Conservation (phyloP, 2,329 filamentous ascomycete genomes). For the Colletotrichum echinochloae region DNA sequence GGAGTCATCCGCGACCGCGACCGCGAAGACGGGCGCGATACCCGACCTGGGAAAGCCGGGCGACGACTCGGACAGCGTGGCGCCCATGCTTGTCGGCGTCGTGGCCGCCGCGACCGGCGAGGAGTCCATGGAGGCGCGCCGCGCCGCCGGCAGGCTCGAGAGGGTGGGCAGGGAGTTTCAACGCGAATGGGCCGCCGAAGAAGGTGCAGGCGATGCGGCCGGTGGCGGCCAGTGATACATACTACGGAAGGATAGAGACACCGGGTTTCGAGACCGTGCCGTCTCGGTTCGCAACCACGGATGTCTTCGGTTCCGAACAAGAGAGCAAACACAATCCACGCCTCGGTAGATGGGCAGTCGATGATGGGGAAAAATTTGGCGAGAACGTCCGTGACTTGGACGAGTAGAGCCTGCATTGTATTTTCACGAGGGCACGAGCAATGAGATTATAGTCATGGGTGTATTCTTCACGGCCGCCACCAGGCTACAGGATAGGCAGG, state of each 20-base stretch:
- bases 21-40: conserved; percentile 13
- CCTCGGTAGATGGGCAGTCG: neutral
- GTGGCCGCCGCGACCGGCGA: conserved; percentile 64
- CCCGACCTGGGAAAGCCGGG: conserved; percentile 21
- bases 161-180: conserved; percentile 67
- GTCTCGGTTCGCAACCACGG: neutral
- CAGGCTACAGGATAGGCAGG: conserved; percentile 22
- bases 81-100: conserved; percentile 66
- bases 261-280: neutral
- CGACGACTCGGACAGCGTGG: conserved; percentile 43
- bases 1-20: conserved; percentile 1
- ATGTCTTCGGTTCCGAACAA: neutral
- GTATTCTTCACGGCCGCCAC: conserved; percentile 15
- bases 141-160: conserved; percentile 65
- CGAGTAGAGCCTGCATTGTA: neutral
- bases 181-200: conserved; percentile 60
- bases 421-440: conserved; percentile 27
- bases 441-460: conserved; percentile 22
- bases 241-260: neutral
- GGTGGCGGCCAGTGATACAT: conserved; percentile 15
- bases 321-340: neutral
- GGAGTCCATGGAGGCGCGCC: conserved; percentile 62
- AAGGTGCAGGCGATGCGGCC: conserved; percentile 32
- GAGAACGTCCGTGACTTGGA: conserved; percentile 2
- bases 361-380: neutral